Conservation (phyloP, 176 grass and related monocot genomes). For the Olyra latifolia region DNA sequence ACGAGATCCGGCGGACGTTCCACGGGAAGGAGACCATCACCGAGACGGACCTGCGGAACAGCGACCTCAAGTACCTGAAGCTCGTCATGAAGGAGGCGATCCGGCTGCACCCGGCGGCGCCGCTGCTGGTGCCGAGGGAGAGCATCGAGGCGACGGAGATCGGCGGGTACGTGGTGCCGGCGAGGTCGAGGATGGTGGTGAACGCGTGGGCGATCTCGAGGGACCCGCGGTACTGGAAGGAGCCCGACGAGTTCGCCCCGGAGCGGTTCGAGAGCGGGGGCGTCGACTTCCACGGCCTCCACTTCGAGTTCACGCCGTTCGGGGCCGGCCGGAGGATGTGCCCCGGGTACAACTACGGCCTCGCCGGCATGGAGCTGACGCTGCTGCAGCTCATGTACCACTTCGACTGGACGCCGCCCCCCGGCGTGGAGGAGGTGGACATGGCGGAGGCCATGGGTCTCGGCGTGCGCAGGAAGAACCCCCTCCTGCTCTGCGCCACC, state of each 20-base stretch:
- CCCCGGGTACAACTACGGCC: slow-evolving; percentile 36
- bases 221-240: slow-evolving; percentile 46
- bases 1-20: slow-evolving; percentile 27
- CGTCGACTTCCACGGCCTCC: slow-evolving; percentile 25
- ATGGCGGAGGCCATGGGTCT: slow-evolving; percentile 36
- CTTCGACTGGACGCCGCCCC: slow-evolving; percentile 42
- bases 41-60: slow-evolving; percentile 18
- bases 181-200: slow-evolving; percentile 41
- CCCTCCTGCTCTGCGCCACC: slow-evolving; percentile 1
- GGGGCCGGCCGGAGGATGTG: slow-evolving; percentile 48
- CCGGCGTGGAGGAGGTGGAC: slow-evolving; percentile 1
- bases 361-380: slow-evolving; percentile 36
- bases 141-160: slow-evolving; percentile 34
- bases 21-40: slow-evolving; percentile 1
- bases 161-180: slow-evolving; percentile 40
- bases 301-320: slow-evolving; percentile 42
- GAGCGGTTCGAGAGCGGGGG: slow-evolving; percentile 32
- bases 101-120: slow-evolving; percentile 45
- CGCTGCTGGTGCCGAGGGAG: slow-evolving; percentile 40
- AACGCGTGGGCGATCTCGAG: slow-evolving; percentile 40
- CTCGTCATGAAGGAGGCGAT: slow-evolving; percentile 49
- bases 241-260: slow-evolving; percentile 37
- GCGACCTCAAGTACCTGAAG: slow-evolving; percentile 32
- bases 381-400: slow-evolving; percentile 37
- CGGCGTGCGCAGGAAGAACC: slow-evolving; percentile 27